Evolutionary conservation across 2,329 filamentous ascomycete species (phyloP).

Genomic region (Calycina marina): DNA sequence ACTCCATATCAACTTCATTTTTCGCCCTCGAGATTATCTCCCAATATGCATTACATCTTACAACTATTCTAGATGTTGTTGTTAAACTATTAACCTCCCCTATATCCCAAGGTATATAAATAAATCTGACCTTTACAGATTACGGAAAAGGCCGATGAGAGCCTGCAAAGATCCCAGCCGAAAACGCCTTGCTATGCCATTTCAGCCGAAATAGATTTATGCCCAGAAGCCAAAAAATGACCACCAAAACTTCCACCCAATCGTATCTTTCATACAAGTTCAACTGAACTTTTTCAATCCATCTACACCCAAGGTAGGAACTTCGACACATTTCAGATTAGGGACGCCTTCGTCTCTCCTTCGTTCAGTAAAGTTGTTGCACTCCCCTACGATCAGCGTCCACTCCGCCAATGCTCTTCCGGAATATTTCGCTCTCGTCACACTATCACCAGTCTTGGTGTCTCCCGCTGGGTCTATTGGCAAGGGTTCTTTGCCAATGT

Average conservation of each 20-base stretch:
- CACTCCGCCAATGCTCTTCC: slow-evolving; percentile 69
- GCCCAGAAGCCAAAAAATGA: too few relatives aligned
- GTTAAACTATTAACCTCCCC: too few relatives aligned
- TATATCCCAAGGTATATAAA: too few relatives aligned
- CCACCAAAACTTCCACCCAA: background rate
- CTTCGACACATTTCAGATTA: slow-evolving; percentile 52
- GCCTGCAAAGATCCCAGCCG: background rate
- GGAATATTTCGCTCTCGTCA: slow-evolving; percentile 39
- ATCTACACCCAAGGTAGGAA: slow-evolving; percentile 49
- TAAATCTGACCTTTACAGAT: too few relatives aligned
- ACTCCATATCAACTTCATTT: too few relatives aligned
- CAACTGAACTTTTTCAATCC: slow-evolving; percentile 32
- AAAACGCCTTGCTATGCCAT: background rate
- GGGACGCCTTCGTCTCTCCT: slow-evolving; percentile 60
- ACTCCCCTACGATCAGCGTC: slow-evolving; percentile 60
- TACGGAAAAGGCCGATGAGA: too few relatives aligned
- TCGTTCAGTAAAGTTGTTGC: slow-evolving; percentile 68
- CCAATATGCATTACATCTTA: too few relatives aligned
- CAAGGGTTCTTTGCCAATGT: slow-evolving; percentile 14
- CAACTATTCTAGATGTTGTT: too few relatives aligned
- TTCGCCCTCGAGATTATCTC: too few relatives aligned
- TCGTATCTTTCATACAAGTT: background rate
- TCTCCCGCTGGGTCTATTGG: slow-evolving; percentile 14
- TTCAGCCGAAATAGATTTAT: too few relatives aligned
- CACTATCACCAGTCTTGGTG: slow-evolving; percentile 7